Base-by-base conservation (phyloP, 1,139 yeast genomes). In the Debaryomycetaceae sp. region DNA sequence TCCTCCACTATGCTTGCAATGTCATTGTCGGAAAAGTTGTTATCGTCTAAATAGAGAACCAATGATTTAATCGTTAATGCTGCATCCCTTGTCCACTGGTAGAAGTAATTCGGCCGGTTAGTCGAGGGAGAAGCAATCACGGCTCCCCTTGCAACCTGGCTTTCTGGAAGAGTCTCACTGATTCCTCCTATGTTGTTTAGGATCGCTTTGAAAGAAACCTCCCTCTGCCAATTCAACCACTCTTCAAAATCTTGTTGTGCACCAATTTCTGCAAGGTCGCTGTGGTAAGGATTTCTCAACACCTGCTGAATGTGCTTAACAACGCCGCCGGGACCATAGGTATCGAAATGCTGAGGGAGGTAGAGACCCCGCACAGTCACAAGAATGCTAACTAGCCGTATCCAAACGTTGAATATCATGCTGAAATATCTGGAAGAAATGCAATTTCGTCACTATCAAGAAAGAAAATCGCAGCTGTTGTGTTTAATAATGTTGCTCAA, bases 71-170 rank as follows among this genome's bases (percentile, higher is more conserved):
- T 76, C 1, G 96, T 84, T 42, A 91, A 78, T 0, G 97, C 97
- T 33, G 91, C 82, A 60, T 91, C 99, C 56, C 99, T 75, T 2
- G 81, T 77, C 99, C 99, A 91, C 57, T 87, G 96, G 58, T 79
- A 91, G 55, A 79, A 90, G 61, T 91, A 91, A 63, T 91, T 76
- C 0, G 98, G 98, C 22, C 70, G 51, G 0, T 44, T 5, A 44
- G 62, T 76, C 0, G 96, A 87, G 3, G 96, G 95, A 6, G 95
- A 84, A 1, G 98, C 98, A 49, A 91, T 73, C 4, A 89, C 85
- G 3, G 80, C 88, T 24, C 97, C 97, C 7, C 70, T 65, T 1
- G 72, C 59, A 1, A 84, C 85, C 38, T 72, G 76, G 2, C 59
- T 59, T 1, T 60, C 52, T 8, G 55, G 54, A 8, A 60, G 55